These are phyloP conservation scores for Vicia sativa DNA, from an alignment of 306 rosid genomes.

Conservation along the genomic window DNA sequence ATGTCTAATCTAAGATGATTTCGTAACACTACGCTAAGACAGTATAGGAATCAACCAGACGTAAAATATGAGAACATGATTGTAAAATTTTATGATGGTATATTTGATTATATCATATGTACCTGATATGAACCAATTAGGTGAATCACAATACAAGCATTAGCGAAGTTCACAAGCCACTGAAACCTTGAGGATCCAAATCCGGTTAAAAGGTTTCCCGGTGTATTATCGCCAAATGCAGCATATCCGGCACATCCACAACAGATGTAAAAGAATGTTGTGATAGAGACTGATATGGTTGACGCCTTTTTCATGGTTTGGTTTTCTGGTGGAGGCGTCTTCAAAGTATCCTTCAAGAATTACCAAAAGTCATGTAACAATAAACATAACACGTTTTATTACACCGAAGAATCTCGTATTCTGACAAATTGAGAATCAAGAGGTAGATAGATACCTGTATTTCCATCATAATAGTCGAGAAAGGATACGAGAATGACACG, in stretches of 20 bases:
- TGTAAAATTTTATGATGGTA: slow-evolving; percentile 5
- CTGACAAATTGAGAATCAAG: background rate
- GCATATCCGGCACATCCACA: slow-evolving; percentile 78
- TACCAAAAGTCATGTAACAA: slow-evolving; percentile 18
- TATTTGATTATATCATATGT: slow-evolving; percentile 5
- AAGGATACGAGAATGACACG: slow-evolving; percentile 84
- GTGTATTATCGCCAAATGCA: slow-evolving; percentile 73
- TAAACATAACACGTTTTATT: background rate
- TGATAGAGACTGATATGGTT: slow-evolving; percentile 41
- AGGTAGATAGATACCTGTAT: slow-evolving; percentile 63
- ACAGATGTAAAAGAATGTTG: slow-evolving; percentile 60
- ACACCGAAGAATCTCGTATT: background rate
- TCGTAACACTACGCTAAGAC: slow-evolving; percentile 4
- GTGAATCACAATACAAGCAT: slow-evolving; percentile 67
- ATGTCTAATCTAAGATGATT: slow-evolving; percentile 29
- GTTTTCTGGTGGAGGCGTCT: slow-evolving; percentile 81
- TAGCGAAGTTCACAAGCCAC: slow-evolving; percentile 72
- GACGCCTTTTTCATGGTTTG: slow-evolving; percentile 70
- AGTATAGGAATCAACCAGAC: slow-evolving; percentile 3
- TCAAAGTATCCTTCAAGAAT: slow-evolving; percentile 79
- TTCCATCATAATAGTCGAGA: slow-evolving; percentile 73
- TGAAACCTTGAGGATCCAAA: slow-evolving; percentile 60
- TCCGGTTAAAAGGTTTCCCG: slow-evolving; percentile 75
- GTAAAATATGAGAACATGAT: background rate
- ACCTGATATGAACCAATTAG: slow-evolving; percentile 87